Evolutionary conservation across 225 moss, liverwort and hornwort species (phyloP), one percentile per base, ranked within the genome.

Genomic region (Pseudisothecium myosuroides): DNA sequence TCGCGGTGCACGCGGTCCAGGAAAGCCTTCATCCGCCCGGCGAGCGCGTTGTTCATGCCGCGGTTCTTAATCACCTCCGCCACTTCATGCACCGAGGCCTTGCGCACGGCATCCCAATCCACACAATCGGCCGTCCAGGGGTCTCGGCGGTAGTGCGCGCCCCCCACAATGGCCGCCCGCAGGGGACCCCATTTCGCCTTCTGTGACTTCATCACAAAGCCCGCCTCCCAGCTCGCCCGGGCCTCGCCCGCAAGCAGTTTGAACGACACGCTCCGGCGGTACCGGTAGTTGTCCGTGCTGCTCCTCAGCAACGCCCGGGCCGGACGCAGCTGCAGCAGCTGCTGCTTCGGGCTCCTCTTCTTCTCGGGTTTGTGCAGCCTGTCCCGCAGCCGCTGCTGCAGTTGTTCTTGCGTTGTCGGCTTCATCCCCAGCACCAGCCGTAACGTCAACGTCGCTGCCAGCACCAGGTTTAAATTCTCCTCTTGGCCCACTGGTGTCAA

Each of bases 21-120:
- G 90, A 96, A 98, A 58, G 95, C 96, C 95, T 97, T 97, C 85
- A 99, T 95, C 58, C 98, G 93, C 67, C 98, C 98, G 39, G 98
- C 97, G 28, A 99, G 92, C 62, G 96, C 94, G 76, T 94, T 89
- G 89, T 99, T 93, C 96, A 96, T 95, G 54, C 98, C 98, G 71
- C 98, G 93, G 88, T 96, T 95, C 87, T 96, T 99, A 82, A 99
- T 99, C 85, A 96, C 96, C 64, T 91, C 62, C 47, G 98, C 96
- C 90, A 99, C 93, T 59, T 95, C 96, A 81, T 94, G 91, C 76
- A 97, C 94, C 41, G 94, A 90, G 24, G 97, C 95, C 41, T 61
- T 74, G 79, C 89, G 94, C 63, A 99, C 98, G 22, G 95, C 95
- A 62, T 93, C 92, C 97, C 98, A 99, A 87, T 96, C 93, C 61